Percentiles rank a stretch among this genome's conserved stretches.
These are phyloP conservation scores for Elaphomyces granulatus DNA, from an alignment of 495 filamentous ascomycete species.

Conservation along the genomic window DNA sequence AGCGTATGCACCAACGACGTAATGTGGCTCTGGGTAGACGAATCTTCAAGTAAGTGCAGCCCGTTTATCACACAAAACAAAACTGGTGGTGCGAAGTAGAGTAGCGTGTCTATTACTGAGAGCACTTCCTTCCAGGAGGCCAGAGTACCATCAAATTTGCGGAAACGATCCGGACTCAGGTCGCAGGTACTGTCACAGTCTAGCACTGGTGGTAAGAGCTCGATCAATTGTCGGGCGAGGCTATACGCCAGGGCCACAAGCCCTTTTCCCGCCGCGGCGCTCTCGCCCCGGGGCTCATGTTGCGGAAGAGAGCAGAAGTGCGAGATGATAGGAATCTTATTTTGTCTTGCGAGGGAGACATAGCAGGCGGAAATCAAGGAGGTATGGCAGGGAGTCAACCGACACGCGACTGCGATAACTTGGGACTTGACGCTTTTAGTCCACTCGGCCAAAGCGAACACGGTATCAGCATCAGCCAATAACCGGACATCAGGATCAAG, in stretches of 20 bases:
- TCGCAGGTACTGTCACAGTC: slow-evolving; percentile 26
- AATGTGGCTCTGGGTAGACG: slow-evolving; percentile 23
- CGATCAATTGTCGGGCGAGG: slow-evolving; percentile 35
- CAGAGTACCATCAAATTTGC: slow-evolving; percentile 25
- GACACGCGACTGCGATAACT: slow-evolving; percentile 25
- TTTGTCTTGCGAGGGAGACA: slow-evolving; percentile 20
- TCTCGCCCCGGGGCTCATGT: background rate
- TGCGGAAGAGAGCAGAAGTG: slow-evolving; percentile 24
- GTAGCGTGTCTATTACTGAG: slow-evolving; percentile 24
- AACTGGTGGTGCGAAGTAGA: slow-evolving; percentile 29
- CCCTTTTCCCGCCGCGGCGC: slow-evolving; percentile 13
- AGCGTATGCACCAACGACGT: slow-evolving; percentile 25
- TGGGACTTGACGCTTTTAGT: slow-evolving; percentile 23
- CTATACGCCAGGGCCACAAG: slow-evolving; percentile 33
- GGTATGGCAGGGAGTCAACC: slow-evolving; percentile 18
- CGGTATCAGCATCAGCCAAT: slow-evolving; percentile 19
- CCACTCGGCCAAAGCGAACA: slow-evolving; percentile 27
- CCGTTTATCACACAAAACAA: slow-evolving; percentile 31
- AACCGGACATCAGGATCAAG: slow-evolving; percentile 21
- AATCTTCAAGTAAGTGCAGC: slow-evolving; percentile 25
- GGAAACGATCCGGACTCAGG: slow-evolving; percentile 27
- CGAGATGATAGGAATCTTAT: slow-evolving; percentile 27
- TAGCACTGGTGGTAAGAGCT: slow-evolving; percentile 27
- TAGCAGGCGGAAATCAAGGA: slow-evolving; percentile 27
- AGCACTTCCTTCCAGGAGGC: slow-evolving; percentile 29